A percentile compares a stretch with the other conserved stretches of the same genome.
These are phyloP conservation scores for Candida silvatica DNA, from an alignment of 805 yeast species.

Conservation along the genomic window DNA sequence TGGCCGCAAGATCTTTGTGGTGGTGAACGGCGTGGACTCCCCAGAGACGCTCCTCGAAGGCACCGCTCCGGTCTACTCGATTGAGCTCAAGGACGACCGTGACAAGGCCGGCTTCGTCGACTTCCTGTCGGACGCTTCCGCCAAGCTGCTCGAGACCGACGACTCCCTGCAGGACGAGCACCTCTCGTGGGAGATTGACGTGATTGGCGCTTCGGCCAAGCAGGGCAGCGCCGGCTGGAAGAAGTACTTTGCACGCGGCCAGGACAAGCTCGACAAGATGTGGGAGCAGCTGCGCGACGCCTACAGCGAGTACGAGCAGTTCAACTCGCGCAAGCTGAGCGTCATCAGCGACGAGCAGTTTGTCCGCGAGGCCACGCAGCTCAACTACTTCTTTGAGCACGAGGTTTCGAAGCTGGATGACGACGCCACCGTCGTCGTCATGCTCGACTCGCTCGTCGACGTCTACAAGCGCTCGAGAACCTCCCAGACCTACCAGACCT, in stretches of 20 bases:
- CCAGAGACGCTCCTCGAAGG: conserved; percentile 23
- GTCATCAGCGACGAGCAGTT: conserved; percentile 37
- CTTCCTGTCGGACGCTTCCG: conserved; percentile 20
- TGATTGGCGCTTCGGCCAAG: not conserved
- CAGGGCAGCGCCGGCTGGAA: not conserved
- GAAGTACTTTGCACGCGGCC: conserved; percentile 9
- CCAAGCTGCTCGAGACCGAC: conserved; percentile 10
- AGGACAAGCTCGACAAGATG: conserved; percentile 25
- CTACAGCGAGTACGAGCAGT: not conserved
- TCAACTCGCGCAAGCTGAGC: conserved; percentile 19
- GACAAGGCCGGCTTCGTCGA: conserved; percentile 9
- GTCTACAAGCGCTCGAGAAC: conserved; percentile 36
- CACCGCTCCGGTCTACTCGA: conserved; percentile 14
- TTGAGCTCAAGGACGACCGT: conserved; percentile 15
- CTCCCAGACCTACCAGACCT: conserved; percentile 32
- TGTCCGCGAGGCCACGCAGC: conserved; percentile 40
- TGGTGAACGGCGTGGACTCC: conserved; percentile 33
- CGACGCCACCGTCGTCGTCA: conserved; percentile 25
- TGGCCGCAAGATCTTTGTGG: conserved; percentile 22
- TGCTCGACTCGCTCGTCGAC: conserved; percentile 33
- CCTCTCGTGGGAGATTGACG: conserved; percentile 19
- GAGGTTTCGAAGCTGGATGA: conserved; percentile 10
- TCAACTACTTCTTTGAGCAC: conserved; percentile 29
- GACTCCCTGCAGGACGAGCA: conserved; percentile 3
- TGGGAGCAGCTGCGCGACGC: conserved; percentile 28